phyloP scores from a whole-genome alignment of 169 alveolate species.

The Cryptosporidium sp. region DNA sequence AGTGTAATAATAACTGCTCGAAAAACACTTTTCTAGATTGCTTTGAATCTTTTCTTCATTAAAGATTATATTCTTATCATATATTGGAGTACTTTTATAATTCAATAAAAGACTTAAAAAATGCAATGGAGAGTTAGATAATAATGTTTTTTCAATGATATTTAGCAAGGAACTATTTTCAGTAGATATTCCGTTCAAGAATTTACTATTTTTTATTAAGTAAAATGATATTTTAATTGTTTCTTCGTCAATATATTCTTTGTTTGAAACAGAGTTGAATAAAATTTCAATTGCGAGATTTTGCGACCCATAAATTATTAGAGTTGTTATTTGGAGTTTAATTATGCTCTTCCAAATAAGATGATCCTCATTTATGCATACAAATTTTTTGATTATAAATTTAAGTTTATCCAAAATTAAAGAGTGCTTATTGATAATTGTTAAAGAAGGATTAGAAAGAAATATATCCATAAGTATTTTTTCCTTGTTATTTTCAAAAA shows the following conservation, averaged over 20 bases:
- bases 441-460: constrained; percentile 53
- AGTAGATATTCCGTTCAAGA: not conserved
- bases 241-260: not conserved
- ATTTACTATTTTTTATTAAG: not conserved
- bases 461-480: constrained; percentile 18
- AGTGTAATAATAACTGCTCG: not conserved
- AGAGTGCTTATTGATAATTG: not conserved
- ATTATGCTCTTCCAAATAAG: not conserved
- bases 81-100: not conserved
- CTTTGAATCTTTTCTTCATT: not conserved
- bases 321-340: constrained; percentile 17
- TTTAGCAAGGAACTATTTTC: not conserved
- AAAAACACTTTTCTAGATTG: constrained; percentile 8
- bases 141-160: not conserved
- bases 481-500: not conserved
- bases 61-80: not conserved
- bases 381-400: not conserved
- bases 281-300: constrained; percentile 18
- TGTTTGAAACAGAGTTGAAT: not conserved
- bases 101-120: not conserved
- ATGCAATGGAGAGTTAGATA: not conserved
- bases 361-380: not conserved
- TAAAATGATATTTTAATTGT: not conserved
- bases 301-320: constrained; percentile 7
- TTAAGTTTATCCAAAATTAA: constrained; percentile 4